Conservation (phyloP, 1,284 basidiomycete genomes). For the Ceratobasidium sp. region DNA sequence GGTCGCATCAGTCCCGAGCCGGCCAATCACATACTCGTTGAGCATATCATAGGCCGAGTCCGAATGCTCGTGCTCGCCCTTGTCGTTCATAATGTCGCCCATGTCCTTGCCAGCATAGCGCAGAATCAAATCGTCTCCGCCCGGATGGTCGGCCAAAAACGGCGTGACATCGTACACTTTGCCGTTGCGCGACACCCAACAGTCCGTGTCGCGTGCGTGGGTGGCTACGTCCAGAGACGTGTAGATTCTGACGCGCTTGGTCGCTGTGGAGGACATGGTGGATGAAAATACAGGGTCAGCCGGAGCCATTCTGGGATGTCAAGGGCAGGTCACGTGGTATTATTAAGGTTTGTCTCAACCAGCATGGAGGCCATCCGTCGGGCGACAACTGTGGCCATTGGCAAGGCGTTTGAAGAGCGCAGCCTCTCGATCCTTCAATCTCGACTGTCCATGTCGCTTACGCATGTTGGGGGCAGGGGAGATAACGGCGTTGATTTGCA, state of each 20-base stretch:
- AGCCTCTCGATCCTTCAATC: conserved; percentile 66
- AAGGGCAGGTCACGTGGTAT: conserved; percentile 22
- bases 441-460: conserved; percentile 78
- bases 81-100: conserved; percentile 80
- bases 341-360: not conserved
- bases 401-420: conserved; percentile 77
- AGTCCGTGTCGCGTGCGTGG: conserved; percentile 64
- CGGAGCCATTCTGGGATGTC: not conserved
- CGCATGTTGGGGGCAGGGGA: conserved; percentile 72
- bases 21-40: conserved; percentile 83
- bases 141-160: conserved; percentile 82
- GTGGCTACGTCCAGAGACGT: conserved; percentile 70
- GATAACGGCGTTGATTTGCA: conserved; percentile 89
- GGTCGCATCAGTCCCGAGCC: conserved; percentile 75
- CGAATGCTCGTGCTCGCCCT: conserved; percentile 90
- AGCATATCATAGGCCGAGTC: conserved; percentile 92
- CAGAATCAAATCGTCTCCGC: conserved; percentile 83
- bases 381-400: conserved; percentile 58
- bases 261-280: conserved; percentile 9
- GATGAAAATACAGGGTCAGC: not conserved
- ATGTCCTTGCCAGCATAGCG: conserved; percentile 86
- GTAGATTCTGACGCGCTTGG: conserved; percentile 56
- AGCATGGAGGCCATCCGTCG: not conserved
- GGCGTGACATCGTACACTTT: conserved; percentile 82
- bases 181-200: conserved; percentile 75